Conservation (phyloP, 148 eudicot species). For the Arctostaphylos glauca region DNA sequence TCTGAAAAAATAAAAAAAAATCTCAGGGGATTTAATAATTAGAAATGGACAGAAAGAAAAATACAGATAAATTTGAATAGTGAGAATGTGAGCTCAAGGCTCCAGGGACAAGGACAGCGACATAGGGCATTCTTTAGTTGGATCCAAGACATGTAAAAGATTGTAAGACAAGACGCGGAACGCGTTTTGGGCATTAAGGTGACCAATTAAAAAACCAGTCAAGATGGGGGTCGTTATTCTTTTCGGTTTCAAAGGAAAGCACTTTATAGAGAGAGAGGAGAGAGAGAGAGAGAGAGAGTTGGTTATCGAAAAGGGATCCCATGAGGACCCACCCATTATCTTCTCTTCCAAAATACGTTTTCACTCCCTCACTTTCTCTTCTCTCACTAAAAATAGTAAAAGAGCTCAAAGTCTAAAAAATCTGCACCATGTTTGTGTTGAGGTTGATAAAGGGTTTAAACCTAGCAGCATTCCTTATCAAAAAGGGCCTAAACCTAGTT, state of each 20-base stretch:
- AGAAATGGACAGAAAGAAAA: no score
- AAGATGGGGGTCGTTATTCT: slow-evolving; percentile 1
- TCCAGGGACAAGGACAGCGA: background rate
- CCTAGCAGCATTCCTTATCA: background rate
- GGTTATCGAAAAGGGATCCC: background rate
- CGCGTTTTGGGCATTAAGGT: slow-evolving; percentile 1
- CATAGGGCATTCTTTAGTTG: background rate
- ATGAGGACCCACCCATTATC: slow-evolving; percentile 10
- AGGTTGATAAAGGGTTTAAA: background rate
- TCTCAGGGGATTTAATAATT: no score
- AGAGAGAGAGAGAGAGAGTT: no score
- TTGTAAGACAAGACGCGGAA: background rate
- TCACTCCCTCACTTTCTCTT: background rate
- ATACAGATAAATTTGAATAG: no score
- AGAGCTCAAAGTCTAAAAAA: slow-evolving; percentile 1
- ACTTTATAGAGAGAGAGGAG: background rate
- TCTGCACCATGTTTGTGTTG: background rate
- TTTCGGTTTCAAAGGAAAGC: background rate
- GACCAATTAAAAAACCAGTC: background rate
- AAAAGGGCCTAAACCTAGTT: background rate
- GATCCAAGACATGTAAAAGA: background rate
- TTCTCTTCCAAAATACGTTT: background rate
- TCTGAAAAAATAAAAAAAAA: no score
- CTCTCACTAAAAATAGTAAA: background rate
- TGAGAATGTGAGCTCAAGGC: background rate